Percentiles rank a stretch among this genome's conserved stretches.
These are phyloP conservation scores for Neurospora sp. DNA, from an alignment of 495 filamentous ascomycete genomes.

Conservation along the genomic window DNA sequence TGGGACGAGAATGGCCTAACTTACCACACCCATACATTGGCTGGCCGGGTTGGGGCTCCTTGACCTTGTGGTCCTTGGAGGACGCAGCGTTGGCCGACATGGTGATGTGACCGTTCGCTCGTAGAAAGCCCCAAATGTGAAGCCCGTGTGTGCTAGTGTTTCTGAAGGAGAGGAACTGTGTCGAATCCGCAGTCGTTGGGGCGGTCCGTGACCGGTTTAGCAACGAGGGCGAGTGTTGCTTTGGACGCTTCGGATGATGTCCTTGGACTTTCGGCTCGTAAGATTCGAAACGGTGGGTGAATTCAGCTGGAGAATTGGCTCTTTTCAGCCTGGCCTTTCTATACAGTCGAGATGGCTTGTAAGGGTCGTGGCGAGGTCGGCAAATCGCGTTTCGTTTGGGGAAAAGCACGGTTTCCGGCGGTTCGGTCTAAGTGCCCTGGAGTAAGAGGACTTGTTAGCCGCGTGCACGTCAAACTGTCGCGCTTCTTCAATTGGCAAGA, in stretches of 20 bases:
- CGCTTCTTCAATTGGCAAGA: background rate
- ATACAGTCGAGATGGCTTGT: background rate
- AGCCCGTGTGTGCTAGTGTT: background rate
- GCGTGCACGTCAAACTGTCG: background rate
- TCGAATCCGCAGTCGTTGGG: background rate
- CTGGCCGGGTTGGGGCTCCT: slow-evolving; percentile 37
- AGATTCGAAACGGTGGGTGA: background rate
- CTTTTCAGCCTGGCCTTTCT: background rate
- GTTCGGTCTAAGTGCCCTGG: background rate
- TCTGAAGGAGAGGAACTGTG: background rate
- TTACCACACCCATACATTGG: slow-evolving; percentile 47
- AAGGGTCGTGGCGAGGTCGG: background rate
- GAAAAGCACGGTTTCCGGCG: background rate
- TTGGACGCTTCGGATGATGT: background rate
- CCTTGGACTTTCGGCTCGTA: background rate
- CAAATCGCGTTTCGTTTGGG: background rate
- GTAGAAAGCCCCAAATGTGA: slow-evolving; percentile 20
- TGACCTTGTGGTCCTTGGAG: slow-evolving; percentile 42
- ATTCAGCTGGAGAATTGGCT: background rate
- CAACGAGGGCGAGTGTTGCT: background rate
- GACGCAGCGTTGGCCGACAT: slow-evolving; percentile 24
- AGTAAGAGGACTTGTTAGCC: background rate
- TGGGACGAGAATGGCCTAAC: slow-evolving; percentile 2
- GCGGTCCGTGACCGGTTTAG: background rate
- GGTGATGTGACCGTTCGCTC: slow-evolving; percentile 34